Evolutionary conservation across 176 grass and related monocot species (phyloP).

Genomic region (Musa troglodytarum): DNA sequence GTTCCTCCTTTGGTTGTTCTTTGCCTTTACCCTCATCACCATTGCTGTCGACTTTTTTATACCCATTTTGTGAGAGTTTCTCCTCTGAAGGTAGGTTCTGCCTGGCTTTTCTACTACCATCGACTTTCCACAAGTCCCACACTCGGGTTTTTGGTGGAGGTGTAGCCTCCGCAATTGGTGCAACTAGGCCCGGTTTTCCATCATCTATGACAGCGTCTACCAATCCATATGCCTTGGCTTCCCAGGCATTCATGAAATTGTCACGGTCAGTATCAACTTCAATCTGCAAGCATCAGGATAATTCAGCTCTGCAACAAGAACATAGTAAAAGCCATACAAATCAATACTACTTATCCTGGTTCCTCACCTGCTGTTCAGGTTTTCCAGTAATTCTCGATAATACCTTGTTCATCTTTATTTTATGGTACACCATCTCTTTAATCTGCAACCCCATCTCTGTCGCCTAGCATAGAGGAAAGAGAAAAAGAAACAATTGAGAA

Average conservation of each 20-base stretch:
- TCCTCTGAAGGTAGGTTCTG: slow-evolving; percentile 62
- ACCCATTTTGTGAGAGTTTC: slow-evolving; percentile 39
- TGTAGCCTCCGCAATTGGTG: slow-evolving; percentile 49
- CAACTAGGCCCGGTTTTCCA: slow-evolving; percentile 67
- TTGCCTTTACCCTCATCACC: slow-evolving; percentile 20
- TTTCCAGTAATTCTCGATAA: slow-evolving; percentile 90
- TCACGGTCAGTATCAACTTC: slow-evolving; percentile 73
- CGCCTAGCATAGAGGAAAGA: slow-evolving; percentile 26
- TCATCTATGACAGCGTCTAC: slow-evolving; percentile 69
- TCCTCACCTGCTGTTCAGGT: slow-evolving; percentile 57
- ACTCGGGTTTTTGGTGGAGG: slow-evolving; percentile 71
- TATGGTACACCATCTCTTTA: slow-evolving; percentile 85
- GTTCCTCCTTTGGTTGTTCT: slow-evolving; percentile 35
- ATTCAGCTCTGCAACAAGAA: neutral
- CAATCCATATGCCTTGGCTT: slow-evolving; percentile 91
- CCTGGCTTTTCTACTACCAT: slow-evolving; percentile 49
- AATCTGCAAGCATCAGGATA: slow-evolving; percentile 36
- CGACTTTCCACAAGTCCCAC: slow-evolving; percentile 66
- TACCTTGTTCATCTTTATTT: slow-evolving; percentile 86
- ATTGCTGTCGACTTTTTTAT: slow-evolving; percentile 17
- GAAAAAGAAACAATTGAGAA: neutral
- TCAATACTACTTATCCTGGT: neutral
- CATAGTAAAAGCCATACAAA: neutral
- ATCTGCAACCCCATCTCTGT: slow-evolving; percentile 60
- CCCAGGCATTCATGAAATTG: slow-evolving; percentile 94